These are phyloP conservation scores for Aristolochia contorta DNA, from an alignment of 164 flowering plant genomes.

Conservation along the genomic window DNA sequence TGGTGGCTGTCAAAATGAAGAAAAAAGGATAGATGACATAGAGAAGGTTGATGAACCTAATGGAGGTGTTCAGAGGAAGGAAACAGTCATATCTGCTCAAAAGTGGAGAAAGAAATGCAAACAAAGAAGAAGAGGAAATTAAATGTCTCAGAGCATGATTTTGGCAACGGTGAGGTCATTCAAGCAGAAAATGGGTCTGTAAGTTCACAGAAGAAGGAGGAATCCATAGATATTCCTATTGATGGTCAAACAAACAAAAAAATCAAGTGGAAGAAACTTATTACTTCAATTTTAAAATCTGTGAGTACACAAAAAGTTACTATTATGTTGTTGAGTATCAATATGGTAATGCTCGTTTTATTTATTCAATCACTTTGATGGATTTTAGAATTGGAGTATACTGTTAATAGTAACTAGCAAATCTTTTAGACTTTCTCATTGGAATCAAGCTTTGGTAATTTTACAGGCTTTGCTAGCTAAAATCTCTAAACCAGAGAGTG, in stretches of 20 bases:
- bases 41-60: constrained; percentile 15
- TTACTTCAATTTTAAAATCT: constrained; percentile 52
- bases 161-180: constrained; percentile 42
- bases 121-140: constrained; percentile 52
- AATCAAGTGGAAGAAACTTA: constrained; percentile 86
- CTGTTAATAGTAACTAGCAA: no score
- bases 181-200: constrained; percentile 21
- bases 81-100: constrained; percentile 5
- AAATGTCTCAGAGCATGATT: constrained; percentile 22
- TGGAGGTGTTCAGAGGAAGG: constrained; percentile 19
- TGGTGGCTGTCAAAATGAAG: constrained; percentile 11
- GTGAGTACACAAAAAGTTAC: constrained; percentile 20
- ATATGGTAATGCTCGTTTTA: no score
- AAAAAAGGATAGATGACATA: not conserved
- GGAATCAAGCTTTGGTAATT: no score
- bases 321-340: no score
- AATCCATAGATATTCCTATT: not conserved
- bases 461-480: no score
- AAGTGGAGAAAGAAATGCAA: constrained; percentile 25
- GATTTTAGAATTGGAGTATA: no score
- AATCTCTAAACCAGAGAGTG: no score
- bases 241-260: constrained; percentile 20
- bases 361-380: no score
- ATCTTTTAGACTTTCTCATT: no score
- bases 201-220: constrained; percentile 20